A percentile compares a stretch with the other conserved stretches of the same genome.
phyloP scores from a whole-genome alignment of 768 basidiomycete species.

The Boletus subcaerulescens region DNA sequence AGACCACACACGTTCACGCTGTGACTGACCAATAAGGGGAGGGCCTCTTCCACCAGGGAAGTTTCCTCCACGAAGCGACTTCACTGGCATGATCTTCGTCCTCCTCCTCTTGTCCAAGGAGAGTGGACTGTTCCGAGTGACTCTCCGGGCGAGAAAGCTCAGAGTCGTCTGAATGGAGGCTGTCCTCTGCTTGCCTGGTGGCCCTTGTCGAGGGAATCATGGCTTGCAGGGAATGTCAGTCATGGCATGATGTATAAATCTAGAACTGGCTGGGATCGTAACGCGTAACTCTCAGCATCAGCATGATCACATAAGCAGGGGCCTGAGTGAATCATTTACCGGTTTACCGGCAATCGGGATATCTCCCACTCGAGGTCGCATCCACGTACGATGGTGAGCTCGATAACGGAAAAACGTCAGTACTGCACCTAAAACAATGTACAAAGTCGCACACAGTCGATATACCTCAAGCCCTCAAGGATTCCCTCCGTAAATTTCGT shows the following conservation, averaged over 20 bases:
- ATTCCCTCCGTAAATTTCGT: constrained; percentile 79
- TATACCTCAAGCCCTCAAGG: constrained; percentile 76
- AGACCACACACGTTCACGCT: background rate
- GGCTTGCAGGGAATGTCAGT: background rate
- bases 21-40: constrained; percentile 67
- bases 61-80: constrained; percentile 23
- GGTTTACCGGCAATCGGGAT: no score
- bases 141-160: constrained; percentile 40
- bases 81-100: constrained; percentile 30
- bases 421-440: background rate
- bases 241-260: no score
- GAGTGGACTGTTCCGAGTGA: constrained; percentile 34
- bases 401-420: background rate
- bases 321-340: no score
- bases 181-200: constrained; percentile 5
- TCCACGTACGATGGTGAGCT: constrained; percentile 22
- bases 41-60: constrained; percentile 76
- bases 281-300: no score
- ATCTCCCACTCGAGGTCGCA: background rate
- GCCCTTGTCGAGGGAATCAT: constrained; percentile 14
- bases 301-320: no score
- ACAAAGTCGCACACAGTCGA: constrained; percentile 61
- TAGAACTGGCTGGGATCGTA: no score
- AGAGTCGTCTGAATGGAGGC: constrained; percentile 45
- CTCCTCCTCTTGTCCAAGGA: constrained; percentile 23